phyloP scores from a whole-genome alignment of 805 yeast genomes.

The Ogataea sp. region DNA sequence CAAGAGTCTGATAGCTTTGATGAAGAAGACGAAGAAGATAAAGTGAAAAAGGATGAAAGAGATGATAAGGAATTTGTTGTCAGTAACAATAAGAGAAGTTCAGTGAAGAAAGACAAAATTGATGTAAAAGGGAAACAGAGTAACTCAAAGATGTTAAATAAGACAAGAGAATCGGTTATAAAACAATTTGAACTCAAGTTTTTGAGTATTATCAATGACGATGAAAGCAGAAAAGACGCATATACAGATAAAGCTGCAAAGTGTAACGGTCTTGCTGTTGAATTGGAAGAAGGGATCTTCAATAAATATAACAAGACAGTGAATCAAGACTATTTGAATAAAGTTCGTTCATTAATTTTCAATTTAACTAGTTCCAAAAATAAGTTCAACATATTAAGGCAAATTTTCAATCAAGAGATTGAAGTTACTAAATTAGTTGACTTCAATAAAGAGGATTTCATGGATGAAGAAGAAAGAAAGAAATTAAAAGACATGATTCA shows the following conservation, averaged over 20 bases:
- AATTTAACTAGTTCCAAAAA: conserved; percentile 53
- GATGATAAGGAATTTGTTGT: conserved; percentile 9
- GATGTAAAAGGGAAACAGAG: conserved; percentile 1
- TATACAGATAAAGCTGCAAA: neutral
- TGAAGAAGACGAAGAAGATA: conserved; percentile 5
- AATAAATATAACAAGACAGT: conserved; percentile 5
- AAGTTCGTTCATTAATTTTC: conserved; percentile 58
- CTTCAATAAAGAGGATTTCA: conserved; percentile 65
- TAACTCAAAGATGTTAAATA: too few species aligned
- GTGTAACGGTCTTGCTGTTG: conserved; percentile 32
- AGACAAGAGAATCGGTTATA: conserved; percentile 39
- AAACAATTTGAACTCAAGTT: conserved; percentile 44
- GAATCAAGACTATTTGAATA: conserved; percentile 46
- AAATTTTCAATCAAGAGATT: conserved; percentile 48
- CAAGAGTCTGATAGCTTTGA: conserved; percentile 5
- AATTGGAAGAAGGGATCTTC: conserved; percentile 44
- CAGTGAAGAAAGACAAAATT: conserved; percentile 5
- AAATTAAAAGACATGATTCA: conserved; percentile 64
- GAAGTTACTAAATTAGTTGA: conserved; percentile 51
- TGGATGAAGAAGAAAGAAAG: conserved; percentile 61
- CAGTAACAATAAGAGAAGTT: too few species aligned
- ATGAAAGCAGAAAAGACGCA: too few species aligned
- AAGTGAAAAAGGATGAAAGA: too few species aligned
- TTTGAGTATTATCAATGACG: conserved; percentile 28
- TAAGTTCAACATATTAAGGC: conserved; percentile 45